Evolutionary conservation across 345 rosid species (phyloP), one percentile per base, ranked within the genome.

Genomic region (Barbarea vulgaris): DNA sequence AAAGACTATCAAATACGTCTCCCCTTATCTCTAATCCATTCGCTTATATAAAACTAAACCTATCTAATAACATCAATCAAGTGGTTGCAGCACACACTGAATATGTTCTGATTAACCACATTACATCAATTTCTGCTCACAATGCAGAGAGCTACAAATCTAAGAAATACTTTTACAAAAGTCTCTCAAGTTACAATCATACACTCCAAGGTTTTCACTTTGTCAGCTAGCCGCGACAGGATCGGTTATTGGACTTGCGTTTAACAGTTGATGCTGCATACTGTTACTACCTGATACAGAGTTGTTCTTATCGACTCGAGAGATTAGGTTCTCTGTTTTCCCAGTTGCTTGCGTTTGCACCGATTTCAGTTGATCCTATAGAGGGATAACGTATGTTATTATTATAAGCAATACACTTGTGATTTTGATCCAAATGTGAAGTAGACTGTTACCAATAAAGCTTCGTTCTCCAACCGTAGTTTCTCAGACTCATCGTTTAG

Each of bases 381-480:
- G 9, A 46, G 5, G 53, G 46, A 63, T 6, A 54, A 27, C 13
- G 64, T 13, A 22, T 13, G 63, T 3, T 3, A 28, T 48, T 50
- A 14, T 3, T 31, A 69, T 60, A 46, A 34, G 46, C 36, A 10
- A 13, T 41, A 34, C 42, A 59, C 9, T 13, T 17, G 27, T 44
- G 52, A 53, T 2, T 75, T 52, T 33, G 6, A 46, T 46, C 7
- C n/a, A 19, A 57, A 27, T 36, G 46, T 52, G 56, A 54, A 54
- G 31, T 44, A 62, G 18, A 46, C 7, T 14, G 22, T 75, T 70
- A 94, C 98, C 96, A 80, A 17, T 63, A 94, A 76, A 15, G 77
- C 67, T 15, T 86, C 85, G 74, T 90, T 95, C 81, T 88, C 96
- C 53, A 77, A 76, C 82, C 91, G 87, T 30, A 95, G 79, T 77